Conservation (phyloP, 306 rosid genomes). For the Acacia acuminata region DNA sequence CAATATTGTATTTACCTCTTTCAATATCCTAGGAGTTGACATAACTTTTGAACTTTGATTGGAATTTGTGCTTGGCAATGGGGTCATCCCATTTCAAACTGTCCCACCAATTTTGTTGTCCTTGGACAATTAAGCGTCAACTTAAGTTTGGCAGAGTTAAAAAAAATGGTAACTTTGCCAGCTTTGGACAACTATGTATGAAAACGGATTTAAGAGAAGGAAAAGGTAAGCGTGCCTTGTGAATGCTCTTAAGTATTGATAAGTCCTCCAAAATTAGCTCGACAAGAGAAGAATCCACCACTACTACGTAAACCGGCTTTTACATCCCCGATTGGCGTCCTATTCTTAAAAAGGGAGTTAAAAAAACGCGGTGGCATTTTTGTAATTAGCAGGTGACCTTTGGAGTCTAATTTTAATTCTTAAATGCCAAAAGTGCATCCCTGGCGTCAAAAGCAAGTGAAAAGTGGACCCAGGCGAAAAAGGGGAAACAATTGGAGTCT, state of each 20-base stretch:
- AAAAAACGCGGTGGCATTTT: too few relatives aligned
- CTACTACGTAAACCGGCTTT: too few relatives aligned
- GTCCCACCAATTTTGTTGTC: background rate
- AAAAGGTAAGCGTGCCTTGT: background rate
- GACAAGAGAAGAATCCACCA: background rate
- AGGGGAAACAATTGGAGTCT: too few relatives aligned
- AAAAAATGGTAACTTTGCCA: background rate
- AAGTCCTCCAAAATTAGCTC: fast-evolving
- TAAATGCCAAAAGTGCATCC: too few relatives aligned
- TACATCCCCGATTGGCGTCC: too few relatives aligned
- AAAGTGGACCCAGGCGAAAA: too few relatives aligned
- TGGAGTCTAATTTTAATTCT: too few relatives aligned
- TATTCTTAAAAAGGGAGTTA: too few relatives aligned
- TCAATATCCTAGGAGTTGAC: too few relatives aligned
- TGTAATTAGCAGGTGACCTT: too few relatives aligned
- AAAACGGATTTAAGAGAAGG: background rate
- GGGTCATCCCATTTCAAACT: background rate
- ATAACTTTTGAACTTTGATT: background rate
- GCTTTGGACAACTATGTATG: fast-evolving
- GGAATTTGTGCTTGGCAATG: background rate
- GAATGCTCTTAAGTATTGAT: background rate
- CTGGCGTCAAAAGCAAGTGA: too few relatives aligned
- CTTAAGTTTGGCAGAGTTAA: background rate
- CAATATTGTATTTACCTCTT: too few relatives aligned
- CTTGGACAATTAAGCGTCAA: background rate